Evolutionary conservation across 1,139 yeast species (phyloP).

Genomic region (Yamadazyma sp.): DNA sequence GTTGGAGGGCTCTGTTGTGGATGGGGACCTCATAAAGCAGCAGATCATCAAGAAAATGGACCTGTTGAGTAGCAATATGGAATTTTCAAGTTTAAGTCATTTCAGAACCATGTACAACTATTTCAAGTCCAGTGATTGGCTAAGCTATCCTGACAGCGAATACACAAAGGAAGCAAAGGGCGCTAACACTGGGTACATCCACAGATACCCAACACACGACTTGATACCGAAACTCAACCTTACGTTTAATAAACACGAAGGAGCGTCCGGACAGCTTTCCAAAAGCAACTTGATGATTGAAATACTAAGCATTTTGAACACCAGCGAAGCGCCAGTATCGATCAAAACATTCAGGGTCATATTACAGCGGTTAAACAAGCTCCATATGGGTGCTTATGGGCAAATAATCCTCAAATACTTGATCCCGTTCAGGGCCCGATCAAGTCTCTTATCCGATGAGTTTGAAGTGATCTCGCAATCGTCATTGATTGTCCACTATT

Average conservation of each 20-base stretch:
- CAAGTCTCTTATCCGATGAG: conserved; percentile 6
- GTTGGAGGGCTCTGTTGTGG: not conserved
- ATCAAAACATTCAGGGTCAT: conserved; percentile 8
- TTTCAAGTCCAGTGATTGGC: conserved; percentile 32
- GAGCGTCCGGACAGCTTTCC: not conserved
- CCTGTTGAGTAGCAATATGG: conserved; percentile 13
- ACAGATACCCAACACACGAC: conserved; percentile 3
- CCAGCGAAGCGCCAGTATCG: conserved; percentile 10
- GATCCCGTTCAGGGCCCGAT: conserved; percentile 6
- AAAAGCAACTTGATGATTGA: conserved; percentile 5
- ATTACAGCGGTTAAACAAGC: conserved; percentile 6
- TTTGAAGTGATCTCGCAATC: conserved; percentile 3
- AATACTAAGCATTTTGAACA: conserved; percentile 3
- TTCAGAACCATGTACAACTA: conserved; percentile 23
- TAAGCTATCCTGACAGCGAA: conserved; percentile 29
- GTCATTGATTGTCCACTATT: conserved; percentile 8
- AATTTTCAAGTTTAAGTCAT: conserved; percentile 18
- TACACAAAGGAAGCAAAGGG: conserved; percentile 7
- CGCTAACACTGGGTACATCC: conserved; percentile 6
- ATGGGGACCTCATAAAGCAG: not conserved
- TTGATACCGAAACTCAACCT: conserved; percentile 1
- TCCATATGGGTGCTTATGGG: conserved; percentile 8
- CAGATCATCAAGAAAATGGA: conserved; percentile 15
- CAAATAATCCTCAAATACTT: conserved; percentile 11
- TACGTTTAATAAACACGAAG: conserved; percentile 1